Evolutionary conservation across 176 grass and related monocot species (phyloP).

Genomic region (Alloteropsis semialata): DNA sequence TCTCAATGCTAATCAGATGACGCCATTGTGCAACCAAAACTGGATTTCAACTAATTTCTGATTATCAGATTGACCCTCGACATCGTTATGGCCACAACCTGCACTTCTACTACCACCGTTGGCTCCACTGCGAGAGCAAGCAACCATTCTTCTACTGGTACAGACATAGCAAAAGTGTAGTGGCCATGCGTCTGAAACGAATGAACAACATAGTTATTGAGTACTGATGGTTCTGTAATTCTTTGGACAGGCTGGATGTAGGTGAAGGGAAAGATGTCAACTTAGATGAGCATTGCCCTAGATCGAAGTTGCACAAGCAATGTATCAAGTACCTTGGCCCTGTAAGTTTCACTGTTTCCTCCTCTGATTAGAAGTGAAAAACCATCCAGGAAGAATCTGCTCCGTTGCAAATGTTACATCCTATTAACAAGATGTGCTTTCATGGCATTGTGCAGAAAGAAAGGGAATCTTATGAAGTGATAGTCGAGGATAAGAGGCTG

Average conservation of each 20-base stretch:
- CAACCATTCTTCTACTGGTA: constrained; percentile 92
- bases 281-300: constrained; percentile 52
- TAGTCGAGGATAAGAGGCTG: constrained; percentile 58
- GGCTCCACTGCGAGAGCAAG: constrained; percentile 55
- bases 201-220: neutral
- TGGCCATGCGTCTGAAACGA: neutral
- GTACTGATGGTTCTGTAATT: neutral
- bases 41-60: neutral
- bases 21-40: neutral
- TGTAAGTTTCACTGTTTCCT: constrained; percentile 35
- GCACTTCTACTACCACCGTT: constrained; percentile 73
- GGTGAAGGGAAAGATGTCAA: constrained; percentile 76
- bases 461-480: constrained; percentile 69
- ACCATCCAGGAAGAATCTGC: neutral
- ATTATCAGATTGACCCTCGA: constrained; percentile 71
- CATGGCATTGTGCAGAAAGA: constrained; percentile 57
- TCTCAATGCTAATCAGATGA: neutral
- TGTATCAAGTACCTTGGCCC: constrained; percentile 90
- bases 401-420: neutral
- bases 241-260: constrained; percentile 56
- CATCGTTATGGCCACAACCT: constrained; percentile 85
- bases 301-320: constrained; percentile 62
- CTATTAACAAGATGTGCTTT: neutral
- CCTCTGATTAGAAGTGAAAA: neutral
- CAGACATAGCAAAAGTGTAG: neutral